Conservation (phyloP, 163 green algal species). For the Dunaliella salina region DNA sequence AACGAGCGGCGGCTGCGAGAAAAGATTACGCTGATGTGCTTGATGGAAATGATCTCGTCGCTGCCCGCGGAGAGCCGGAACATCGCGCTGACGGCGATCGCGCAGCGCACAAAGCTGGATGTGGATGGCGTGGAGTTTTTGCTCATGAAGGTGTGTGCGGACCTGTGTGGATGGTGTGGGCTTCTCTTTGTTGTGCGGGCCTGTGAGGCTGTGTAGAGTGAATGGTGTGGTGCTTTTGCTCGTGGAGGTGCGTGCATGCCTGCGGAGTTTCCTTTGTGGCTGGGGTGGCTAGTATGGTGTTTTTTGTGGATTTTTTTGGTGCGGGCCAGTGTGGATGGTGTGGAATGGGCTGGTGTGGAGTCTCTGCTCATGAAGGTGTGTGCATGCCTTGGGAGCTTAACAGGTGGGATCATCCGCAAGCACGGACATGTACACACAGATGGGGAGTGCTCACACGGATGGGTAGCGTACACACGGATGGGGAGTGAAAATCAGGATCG, state of each 20-base stretch:
- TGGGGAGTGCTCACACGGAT: too few relatives aligned
- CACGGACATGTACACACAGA: too few relatives aligned
- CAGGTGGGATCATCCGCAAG: too few relatives aligned
- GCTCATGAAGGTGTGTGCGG: conserved; percentile 82
- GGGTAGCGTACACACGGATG: too few relatives aligned
- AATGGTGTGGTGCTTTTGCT: background rate
- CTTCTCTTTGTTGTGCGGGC: background rate
- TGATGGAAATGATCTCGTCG: conserved; percentile 47
- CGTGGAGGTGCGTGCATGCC: background rate
- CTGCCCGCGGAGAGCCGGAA: conserved; percentile 79
- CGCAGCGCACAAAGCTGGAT: conserved; percentile 79
- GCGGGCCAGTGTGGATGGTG: too few relatives aligned
- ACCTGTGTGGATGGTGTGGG: background rate
- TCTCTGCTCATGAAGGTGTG: conserved; percentile 93
- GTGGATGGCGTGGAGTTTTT: conserved; percentile 93
- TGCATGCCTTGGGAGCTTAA: background rate
- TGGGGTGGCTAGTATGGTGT: background rate
- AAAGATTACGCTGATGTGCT: conserved; percentile 91
- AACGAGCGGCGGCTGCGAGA: conserved; percentile 83
- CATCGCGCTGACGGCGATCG: conserved; percentile 41
- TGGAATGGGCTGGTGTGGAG: conserved; percentile 91
- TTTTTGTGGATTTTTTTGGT: too few relatives aligned
- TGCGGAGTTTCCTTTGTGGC: background rate
- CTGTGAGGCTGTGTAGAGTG: background rate
- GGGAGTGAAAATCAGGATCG: too few relatives aligned